Evolutionary conservation across 179 eudicot species (phyloP).

Genomic region (Drosera spatulata): DNA sequence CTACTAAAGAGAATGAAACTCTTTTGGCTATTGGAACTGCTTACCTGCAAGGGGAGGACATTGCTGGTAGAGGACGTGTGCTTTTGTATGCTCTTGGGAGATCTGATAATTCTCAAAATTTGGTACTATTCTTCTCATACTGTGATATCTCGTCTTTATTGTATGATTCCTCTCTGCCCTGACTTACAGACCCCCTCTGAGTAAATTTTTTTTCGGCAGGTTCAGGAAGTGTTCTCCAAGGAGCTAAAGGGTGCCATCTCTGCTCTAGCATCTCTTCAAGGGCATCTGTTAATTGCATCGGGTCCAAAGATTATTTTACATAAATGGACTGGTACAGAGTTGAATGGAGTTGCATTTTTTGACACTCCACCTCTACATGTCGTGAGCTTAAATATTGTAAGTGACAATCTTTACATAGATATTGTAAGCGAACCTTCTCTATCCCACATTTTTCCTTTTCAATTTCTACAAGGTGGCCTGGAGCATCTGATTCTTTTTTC

Average conservation of each 20-base stretch:
- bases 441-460: neutral
- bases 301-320: constrained; percentile 97
- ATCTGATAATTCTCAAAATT: constrained; percentile 51
- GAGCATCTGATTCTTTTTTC: no score
- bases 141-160: constrained; percentile 1
- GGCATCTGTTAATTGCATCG: constrained; percentile 85
- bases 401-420: constrained; percentile 9
- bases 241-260: constrained; percentile 98
- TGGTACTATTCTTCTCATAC: constrained; percentile 25
- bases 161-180: neutral
- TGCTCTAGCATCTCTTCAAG: constrained; percentile 95
- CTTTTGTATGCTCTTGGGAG: constrained; percentile 77
- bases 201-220: constrained; percentile 28
- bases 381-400: constrained; percentile 92
- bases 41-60: constrained; percentile 98
- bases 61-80: constrained; percentile 96
- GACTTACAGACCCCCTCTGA: neutral
- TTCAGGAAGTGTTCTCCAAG: constrained; percentile 75
- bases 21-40: constrained; percentile 97
- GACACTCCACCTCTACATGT: constrained; percentile 97
- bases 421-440: neutral
- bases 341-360: constrained; percentile 85
- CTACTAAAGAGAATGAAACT: constrained; percentile 80
- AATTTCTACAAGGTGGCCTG: no score
- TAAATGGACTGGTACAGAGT: constrained; percentile 92